These are phyloP conservation scores for Phycomyces nitens DNA, from an alignment of 192 early-diverging fungal genomes.

Conservation along the genomic window DNA sequence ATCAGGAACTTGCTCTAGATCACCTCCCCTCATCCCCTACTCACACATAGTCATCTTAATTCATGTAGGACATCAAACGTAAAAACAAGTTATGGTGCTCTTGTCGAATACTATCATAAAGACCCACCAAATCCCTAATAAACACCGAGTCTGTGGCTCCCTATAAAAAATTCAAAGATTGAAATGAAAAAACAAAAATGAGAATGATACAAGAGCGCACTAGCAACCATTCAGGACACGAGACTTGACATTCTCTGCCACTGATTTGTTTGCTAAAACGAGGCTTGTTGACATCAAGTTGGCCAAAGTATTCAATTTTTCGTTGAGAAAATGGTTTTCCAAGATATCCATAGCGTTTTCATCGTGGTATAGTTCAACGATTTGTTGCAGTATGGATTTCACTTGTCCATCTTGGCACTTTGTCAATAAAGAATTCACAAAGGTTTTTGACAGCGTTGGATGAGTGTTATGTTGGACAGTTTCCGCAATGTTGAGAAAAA, in stretches of 20 bases:
- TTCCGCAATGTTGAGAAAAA: not conserved
- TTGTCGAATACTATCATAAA: too few species aligned
- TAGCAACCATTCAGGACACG: slow-evolving; percentile 6
- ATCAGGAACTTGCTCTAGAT: too few species aligned
- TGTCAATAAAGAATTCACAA: slow-evolving; percentile 2
- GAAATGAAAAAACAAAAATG: too few species aligned
- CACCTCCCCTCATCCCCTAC: too few species aligned
- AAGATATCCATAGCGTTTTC: slow-evolving; percentile 6
- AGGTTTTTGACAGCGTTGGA: slow-evolving; percentile 5
- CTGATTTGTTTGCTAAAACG: slow-evolving; percentile 13
- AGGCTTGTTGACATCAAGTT: slow-evolving; percentile 13
- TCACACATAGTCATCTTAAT: too few species aligned
- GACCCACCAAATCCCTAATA: too few species aligned
- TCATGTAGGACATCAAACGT: too few species aligned
- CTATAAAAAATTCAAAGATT: too few species aligned
- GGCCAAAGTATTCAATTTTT: not conserved
- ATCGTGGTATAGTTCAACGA: slow-evolving; percentile 10
- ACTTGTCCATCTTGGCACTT: slow-evolving; percentile 15
- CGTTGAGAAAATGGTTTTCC: slow-evolving; percentile 6
- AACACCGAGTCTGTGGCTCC: too few species aligned
- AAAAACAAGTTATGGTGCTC: too few species aligned
- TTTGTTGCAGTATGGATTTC: slow-evolving; percentile 8
- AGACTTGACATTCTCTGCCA: slow-evolving; percentile 15
- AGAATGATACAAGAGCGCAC: not conserved
- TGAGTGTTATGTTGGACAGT: slow-evolving; percentile 4